Evolutionary conservation across 306 rosid species (phyloP).

Genomic region (Hippophae tibetana): DNA sequence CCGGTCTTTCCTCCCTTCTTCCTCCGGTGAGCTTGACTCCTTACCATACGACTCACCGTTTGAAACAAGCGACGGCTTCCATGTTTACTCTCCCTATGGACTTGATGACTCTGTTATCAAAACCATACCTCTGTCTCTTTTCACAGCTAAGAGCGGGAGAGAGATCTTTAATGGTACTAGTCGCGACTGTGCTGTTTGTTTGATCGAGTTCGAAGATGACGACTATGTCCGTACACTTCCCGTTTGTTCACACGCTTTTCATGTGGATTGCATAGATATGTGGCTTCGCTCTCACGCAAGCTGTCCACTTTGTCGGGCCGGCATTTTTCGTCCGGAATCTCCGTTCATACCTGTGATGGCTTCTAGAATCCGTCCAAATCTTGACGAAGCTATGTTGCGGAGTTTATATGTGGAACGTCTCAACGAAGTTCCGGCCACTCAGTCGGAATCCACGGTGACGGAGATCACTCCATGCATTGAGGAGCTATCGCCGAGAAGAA

Average conservation of each 20-base stretch:
- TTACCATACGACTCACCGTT: conserved; percentile 68
- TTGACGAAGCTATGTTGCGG: conserved; percentile 53
- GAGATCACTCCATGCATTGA: conserved; percentile 68
- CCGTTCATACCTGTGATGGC: conserved; percentile 89
- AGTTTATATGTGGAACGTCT: conserved; percentile 42
- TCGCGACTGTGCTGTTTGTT: conserved; percentile 84
- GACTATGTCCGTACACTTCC: conserved; percentile 83
- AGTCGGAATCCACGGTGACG: conserved; percentile 15
- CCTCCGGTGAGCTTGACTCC: conserved; percentile 65
- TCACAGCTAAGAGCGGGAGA: conserved; percentile 31
- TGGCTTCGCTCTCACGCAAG: conserved; percentile 95
- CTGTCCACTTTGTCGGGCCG: conserved; percentile 95
- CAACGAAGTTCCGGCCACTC: conserved; percentile 15
- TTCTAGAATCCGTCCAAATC: conserved; percentile 67
- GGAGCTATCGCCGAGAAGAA: conserved; percentile 40
- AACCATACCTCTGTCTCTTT: conserved; percentile 75
- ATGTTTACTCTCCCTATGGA: conserved; percentile 62
- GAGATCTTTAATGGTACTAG: neutral
- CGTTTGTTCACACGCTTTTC: conserved; percentile 75
- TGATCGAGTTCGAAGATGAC: conserved; percentile 66
- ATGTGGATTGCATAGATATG: conserved; percentile 77
- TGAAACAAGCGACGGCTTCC: conserved; percentile 38
- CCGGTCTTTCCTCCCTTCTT: conserved; percentile 43
- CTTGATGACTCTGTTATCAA: conserved; percentile 81
- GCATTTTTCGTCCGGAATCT: conserved; percentile 58